phyloP scores from a whole-genome alignment of 2,329 filamentous ascomycete genomes.

The Clonostachys rhizophaga region DNA sequence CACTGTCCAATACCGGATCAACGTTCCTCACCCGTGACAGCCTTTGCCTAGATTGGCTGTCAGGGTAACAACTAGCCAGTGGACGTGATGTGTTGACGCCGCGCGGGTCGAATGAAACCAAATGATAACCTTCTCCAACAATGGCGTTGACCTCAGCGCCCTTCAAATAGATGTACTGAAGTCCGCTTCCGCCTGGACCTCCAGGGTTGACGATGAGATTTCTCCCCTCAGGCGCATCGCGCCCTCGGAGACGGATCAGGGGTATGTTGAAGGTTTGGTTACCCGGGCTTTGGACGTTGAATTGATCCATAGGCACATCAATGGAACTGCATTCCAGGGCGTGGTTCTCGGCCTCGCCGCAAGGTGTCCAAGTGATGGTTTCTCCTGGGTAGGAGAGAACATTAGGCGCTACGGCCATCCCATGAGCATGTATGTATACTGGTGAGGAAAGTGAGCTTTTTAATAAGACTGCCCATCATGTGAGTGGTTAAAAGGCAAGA shows the following conservation, averaged over 20 bases:
- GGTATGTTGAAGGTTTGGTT: slow-evolving; percentile 36
- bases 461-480: too few species aligned
- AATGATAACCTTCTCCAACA: slow-evolving; percentile 35
- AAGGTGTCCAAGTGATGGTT: slow-evolving; percentile 28
- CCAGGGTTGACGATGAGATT: slow-evolving; percentile 42
- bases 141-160: slow-evolving; percentile 26
- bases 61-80: slow-evolving; percentile 31
- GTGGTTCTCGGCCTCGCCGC: slow-evolving; percentile 26
- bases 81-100: slow-evolving; percentile 27
- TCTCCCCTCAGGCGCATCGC: slow-evolving; percentile 16
- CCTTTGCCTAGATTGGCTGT: slow-evolving; percentile 16
- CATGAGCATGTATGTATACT: too few species aligned
- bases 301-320: slow-evolving; percentile 41
- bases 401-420: too few species aligned
- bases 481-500: too few species aligned
- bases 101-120: slow-evolving; percentile 41
- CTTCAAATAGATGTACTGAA: slow-evolving; percentile 23
- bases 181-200: slow-evolving; percentile 39
- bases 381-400: slow-evolving; percentile 21
- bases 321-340: slow-evolving; percentile 35
- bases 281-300: slow-evolving; percentile 19
- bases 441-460: too few species aligned
- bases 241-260: slow-evolving; percentile 35
- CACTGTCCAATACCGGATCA: slow-evolving; percentile 19
- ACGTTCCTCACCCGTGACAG: not conserved